phyloP scores from a whole-genome alignment of 192 early-diverging fungal genomes.

The Coemansia sp. region DNA sequence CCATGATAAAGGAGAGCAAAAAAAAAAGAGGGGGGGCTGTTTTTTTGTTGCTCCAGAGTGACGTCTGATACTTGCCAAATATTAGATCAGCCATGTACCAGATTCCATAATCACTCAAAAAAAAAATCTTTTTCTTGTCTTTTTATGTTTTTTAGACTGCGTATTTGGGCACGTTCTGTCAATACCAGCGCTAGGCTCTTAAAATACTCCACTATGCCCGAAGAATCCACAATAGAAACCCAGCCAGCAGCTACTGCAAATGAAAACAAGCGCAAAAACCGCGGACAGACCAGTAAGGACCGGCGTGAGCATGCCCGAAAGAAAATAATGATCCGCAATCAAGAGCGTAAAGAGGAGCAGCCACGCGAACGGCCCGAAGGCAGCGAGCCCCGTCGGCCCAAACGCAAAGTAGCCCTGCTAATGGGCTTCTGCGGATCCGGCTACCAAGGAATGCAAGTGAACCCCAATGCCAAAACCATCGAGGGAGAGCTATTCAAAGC shows the following conservation, averaged over 20 bases:
- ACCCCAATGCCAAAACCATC: constrained; percentile 77
- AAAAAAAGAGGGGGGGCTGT: background rate
- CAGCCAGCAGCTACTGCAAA: background rate
- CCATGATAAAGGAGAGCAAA: constrained; percentile 4
- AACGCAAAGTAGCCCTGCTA: constrained; percentile 84
- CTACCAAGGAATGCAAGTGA: constrained; percentile 96
- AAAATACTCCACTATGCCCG: background rate
- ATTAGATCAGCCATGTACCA: no score
- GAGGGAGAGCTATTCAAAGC: constrained; percentile 90
- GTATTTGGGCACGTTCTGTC: background rate
- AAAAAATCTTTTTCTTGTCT: no score
- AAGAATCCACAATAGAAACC: background rate
- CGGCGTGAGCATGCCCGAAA: constrained; percentile 40
- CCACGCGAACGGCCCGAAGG: constrained; percentile 8
- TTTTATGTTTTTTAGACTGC: constrained; percentile 4
- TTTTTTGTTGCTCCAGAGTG: no score
- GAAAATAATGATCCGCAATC: constrained; percentile 23
- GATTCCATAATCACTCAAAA: no score
- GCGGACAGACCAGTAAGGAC: constrained; percentile 45
- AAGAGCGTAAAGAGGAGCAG: constrained; percentile 9
- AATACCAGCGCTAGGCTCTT: background rate
- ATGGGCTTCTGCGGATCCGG: constrained; percentile 94
- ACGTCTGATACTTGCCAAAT: no score
- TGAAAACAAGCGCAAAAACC: constrained; percentile 14
- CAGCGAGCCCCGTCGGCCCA: constrained; percentile 61